Conservation (phyloP, 169 alveolate species). For the Plasmodium sp. region DNA sequence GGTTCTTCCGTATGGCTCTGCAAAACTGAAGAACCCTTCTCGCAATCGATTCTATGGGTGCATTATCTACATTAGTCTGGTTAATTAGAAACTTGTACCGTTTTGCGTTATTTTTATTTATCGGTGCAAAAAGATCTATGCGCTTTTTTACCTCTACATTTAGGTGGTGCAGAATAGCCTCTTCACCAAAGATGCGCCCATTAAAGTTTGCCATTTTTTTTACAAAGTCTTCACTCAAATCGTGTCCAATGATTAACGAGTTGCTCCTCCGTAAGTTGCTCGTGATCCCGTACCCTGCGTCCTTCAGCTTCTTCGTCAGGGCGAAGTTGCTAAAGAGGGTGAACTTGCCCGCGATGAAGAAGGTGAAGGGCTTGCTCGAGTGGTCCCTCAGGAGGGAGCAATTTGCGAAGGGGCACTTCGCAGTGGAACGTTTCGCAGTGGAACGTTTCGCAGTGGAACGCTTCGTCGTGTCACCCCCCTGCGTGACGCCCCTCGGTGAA, state of each 20-base stretch:
- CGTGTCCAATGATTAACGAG: conserved; percentile 32
- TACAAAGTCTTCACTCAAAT: conserved; percentile 11
- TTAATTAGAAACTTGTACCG: conserved; percentile 10
- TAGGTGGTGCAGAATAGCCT: conserved; percentile 12
- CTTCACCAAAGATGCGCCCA: conserved; percentile 31
- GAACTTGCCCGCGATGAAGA: conserved; percentile 36
- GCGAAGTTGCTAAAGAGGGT: conserved; percentile 20
- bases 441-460: background rate
- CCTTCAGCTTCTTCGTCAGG: conserved; percentile 15
- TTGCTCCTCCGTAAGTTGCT: conserved; percentile 29
- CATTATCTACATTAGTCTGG: conserved; percentile 23
- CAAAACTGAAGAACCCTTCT: conserved; percentile 17
- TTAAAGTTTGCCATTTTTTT: conserved; percentile 24
- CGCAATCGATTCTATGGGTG: background rate
- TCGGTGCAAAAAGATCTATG: conserved; percentile 24
- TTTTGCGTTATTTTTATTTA: conserved; percentile 47
- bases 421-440: too few relatives aligned
- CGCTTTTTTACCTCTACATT: conserved; percentile 13
- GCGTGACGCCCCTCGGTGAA: background rate
- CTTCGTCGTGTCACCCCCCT: background rate
- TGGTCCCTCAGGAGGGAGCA: conserved; percentile 2
- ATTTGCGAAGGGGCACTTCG: too few relatives aligned
- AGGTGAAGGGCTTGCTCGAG: conserved; percentile 30
- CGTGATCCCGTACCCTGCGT: conserved; percentile 29
- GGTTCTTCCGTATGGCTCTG: background rate